Evolutionary conservation across 805 yeast genomes (phyloP), one percentile per base, ranked within the genome.

Genomic region (Pichia nakasei): DNA sequence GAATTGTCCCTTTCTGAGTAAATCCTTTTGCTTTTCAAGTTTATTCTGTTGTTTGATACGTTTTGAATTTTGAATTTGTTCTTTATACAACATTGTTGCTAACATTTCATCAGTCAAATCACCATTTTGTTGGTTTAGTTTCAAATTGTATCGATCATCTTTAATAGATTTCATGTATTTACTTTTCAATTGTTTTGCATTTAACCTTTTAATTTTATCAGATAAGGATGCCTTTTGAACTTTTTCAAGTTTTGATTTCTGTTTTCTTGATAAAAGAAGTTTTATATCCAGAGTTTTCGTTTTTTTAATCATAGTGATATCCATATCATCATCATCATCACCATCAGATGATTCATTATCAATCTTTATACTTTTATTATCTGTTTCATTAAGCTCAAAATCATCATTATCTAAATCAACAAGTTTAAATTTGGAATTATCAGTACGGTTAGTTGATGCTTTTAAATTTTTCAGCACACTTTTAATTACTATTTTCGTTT

Each of bases 1-100:
- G n/a, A 39, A 32, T 19, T 50, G 41, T 4, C 52, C 52, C 2
- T 44, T 43, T 29, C 50, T 18, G 9, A 57, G 36, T 38, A 46
- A 22, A 38, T 46, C 43, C 37, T 39, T 49, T 19, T 52, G 39
- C 44, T 35, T 41, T 34, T 38, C 45, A 35, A 40, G 40, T 20
- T 17, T 35, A 32, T 44, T 50, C 44, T 46, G 49, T 47, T 40
- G 52, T 13, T 32, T n/a, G n/a, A 32, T 8, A 18, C 35, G 35
- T 18, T 32, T 32, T 12, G 47, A 48, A 41, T 47, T 46, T 34
- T 44, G 42, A 39, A 44, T 34, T 40, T 49, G 52, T 20, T 49
- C 52, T 4, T 42, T 33, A 5, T 42, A 31, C 20, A 49, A 38
- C 42, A 49, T 44, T 35, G 46, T 46, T 7, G 47, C 47, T 3